These are phyloP conservation scores for Gentiana dahurica DNA, from an alignment of 257 asterid species.

Conservation along the genomic window DNA sequence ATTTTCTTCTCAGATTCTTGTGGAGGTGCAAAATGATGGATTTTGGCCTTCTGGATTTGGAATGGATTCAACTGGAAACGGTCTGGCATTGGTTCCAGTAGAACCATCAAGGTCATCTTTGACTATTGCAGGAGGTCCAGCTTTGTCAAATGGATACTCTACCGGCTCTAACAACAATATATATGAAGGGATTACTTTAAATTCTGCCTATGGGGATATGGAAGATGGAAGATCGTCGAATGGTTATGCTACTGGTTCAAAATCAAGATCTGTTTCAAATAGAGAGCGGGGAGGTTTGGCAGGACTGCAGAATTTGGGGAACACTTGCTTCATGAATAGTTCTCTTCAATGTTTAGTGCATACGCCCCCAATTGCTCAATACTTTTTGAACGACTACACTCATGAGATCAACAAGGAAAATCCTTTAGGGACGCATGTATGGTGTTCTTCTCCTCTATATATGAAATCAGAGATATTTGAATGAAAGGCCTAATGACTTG, in stretches of 20 bases:
- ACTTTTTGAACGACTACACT: conserved; percentile 74
- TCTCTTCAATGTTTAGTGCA: conserved; percentile 93
- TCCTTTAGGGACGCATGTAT: conserved; percentile 91
- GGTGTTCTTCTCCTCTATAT: conserved; percentile 20
- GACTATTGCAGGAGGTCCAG: conserved; percentile 90
- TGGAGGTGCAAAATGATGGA: conserved; percentile 58
- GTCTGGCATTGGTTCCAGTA: conserved; percentile 68
- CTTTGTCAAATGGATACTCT: conserved; percentile 72
- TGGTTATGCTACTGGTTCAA: no score
- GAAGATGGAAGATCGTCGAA: conserved; percentile 47
- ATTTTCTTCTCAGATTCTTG: conserved; percentile 54
- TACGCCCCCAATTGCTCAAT: conserved; percentile 76
- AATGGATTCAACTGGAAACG: conserved; percentile 78
- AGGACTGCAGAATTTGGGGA: conserved; percentile 92
- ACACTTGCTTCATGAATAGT: conserved; percentile 99
- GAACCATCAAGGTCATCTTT: conserved; percentile 68
- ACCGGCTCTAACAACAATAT: conserved; percentile 37
- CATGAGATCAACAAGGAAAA: conserved; percentile 79
- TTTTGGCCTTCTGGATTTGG: conserved; percentile 27
- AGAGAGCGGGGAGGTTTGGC: conserved; percentile 80
- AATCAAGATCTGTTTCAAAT: conserved; percentile 28
- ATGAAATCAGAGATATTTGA: conserved; percentile 7
- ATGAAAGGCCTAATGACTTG: conserved; percentile 17
- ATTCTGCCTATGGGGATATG: conserved; percentile 36
- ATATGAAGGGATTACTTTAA: conserved; percentile 38